Conservation (phyloP, 495 filamentous ascomycete species). For the Saxispiralis lemnorum region DNA sequence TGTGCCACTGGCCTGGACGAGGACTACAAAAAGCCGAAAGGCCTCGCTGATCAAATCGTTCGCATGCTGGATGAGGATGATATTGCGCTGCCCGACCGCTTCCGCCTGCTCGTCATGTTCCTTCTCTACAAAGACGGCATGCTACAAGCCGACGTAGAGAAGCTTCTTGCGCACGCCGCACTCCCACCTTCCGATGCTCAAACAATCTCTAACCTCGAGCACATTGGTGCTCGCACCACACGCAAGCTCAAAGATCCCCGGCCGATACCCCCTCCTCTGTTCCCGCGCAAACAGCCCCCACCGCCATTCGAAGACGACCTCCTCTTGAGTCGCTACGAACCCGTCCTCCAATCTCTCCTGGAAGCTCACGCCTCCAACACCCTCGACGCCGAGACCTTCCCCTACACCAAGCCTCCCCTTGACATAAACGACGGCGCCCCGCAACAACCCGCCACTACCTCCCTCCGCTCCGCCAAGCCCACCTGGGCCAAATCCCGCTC, state of each 20-base stretch:
- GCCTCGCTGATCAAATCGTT: constrained; percentile 67
- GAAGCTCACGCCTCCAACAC: constrained; percentile 47
- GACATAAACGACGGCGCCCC: constrained; percentile 39
- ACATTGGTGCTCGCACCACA: constrained; percentile 60
- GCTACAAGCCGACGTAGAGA: constrained; percentile 64
- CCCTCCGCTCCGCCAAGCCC: constrained; percentile 72
- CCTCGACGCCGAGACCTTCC: constrained; percentile 46
- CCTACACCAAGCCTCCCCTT: constrained; percentile 62
- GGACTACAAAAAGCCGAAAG: constrained; percentile 78
- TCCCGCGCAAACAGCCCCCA: constrained; percentile 40
- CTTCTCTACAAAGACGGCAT: constrained; percentile 78
- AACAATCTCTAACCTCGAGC: constrained; percentile 57
- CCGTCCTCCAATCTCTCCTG: constrained; percentile 33
- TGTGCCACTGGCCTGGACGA: constrained; percentile 87
- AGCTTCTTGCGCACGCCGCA: constrained; percentile 67
- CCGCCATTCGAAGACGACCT: constrained; percentile 33
- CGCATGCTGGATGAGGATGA: constrained; percentile 68
- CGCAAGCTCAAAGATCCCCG: constrained; percentile 61
- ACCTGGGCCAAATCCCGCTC: constrained; percentile 79
- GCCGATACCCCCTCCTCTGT: constrained; percentile 45
- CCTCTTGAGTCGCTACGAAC: constrained; percentile 42
- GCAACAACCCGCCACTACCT: constrained; percentile 49
- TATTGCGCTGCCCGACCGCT: constrained; percentile 49
- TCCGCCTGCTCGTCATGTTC: constrained; percentile 72
- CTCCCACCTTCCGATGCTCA: constrained; percentile 56